phyloP scores from a whole-genome alignment of 192 early-diverging fungal genomes.

The Anaeromyces robustus region DNA sequence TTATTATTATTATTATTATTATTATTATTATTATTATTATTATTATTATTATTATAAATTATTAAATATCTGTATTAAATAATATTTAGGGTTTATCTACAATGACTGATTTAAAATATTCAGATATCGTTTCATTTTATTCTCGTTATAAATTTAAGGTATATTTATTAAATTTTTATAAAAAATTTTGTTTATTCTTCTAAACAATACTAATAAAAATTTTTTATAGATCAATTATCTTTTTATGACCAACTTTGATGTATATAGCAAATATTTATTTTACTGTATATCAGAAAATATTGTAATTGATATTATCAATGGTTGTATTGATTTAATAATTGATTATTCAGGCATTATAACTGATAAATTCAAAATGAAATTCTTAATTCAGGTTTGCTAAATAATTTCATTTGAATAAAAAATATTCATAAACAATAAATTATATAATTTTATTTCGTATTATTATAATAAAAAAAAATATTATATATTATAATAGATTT shows the following conservation, averaged over 20 bases:
- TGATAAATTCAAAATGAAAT: neutral
- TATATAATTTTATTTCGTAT: too few species aligned
- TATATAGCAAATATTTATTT: neutral
- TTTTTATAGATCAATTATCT: neutral
- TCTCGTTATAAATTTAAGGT: neutral
- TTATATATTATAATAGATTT: too few species aligned
- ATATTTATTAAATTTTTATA: neutral
- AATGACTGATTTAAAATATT: neutral
- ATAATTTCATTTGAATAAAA: too few species aligned
- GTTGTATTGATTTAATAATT: neutral
- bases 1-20: too few species aligned
- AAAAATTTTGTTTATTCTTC: too few species aligned
- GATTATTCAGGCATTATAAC: neutral
- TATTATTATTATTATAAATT: too few species aligned
- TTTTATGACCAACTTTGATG: neutral
- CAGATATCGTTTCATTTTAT: neutral
- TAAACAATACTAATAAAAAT: neutral
- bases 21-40: too few species aligned
- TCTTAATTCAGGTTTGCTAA: neutral
- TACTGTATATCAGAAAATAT: neutral
- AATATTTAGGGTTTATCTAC: neutral
- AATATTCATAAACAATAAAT: too few species aligned
- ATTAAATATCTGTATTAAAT: too few species aligned
- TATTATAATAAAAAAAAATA: too few species aligned
- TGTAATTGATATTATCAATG: neutral